Evolutionary conservation across 2,329 filamentous ascomycete genomes (phyloP).

Genomic region (Zymoseptoria tritici): DNA sequence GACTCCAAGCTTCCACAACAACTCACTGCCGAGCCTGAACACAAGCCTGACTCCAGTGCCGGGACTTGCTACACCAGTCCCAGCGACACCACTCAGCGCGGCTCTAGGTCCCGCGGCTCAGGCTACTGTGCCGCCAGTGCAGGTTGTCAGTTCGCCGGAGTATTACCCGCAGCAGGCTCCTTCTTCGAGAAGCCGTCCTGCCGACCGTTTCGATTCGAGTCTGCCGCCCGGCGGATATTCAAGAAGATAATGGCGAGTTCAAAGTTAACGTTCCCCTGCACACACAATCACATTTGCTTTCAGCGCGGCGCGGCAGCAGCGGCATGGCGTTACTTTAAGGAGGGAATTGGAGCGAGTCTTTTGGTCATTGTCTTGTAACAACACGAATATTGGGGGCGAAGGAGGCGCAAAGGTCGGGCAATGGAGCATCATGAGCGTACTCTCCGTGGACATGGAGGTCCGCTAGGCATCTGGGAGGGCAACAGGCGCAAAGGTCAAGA

Average conservation of each 20-base stretch:
- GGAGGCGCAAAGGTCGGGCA: not conserved
- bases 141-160: slow-evolving; percentile 12
- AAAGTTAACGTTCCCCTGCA: not conserved
- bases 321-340: slow-evolving; percentile 1
- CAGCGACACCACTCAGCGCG: slow-evolving; percentile 82
- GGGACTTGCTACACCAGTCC: slow-evolving; percentile 50
- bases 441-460: not conserved
- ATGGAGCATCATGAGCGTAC: not conserved
- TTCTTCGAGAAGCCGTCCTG: not conserved
- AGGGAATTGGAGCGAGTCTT: not conserved
- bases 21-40: slow-evolving; percentile 21
- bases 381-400: not conserved
- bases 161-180: slow-evolving; percentile 8
- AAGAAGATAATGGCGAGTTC: slow-evolving; percentile 1
- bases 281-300: not conserved
- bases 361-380: not conserved
- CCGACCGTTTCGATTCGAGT: slow-evolving; percentile 2
- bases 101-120: slow-evolving; percentile 84
- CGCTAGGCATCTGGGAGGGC: not conserved
- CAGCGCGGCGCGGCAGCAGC: not conserved
- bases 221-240: slow-evolving; percentile 10
- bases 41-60: slow-evolving; percentile 16
- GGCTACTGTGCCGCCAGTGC: slow-evolving; percentile 56
- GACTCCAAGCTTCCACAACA: slow-evolving; percentile 6
- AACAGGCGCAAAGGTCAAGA: not conserved